Evolutionary conservation across 2,329 filamentous ascomycete genomes (phyloP).

Genomic region (Aspergillus persii): DNA sequence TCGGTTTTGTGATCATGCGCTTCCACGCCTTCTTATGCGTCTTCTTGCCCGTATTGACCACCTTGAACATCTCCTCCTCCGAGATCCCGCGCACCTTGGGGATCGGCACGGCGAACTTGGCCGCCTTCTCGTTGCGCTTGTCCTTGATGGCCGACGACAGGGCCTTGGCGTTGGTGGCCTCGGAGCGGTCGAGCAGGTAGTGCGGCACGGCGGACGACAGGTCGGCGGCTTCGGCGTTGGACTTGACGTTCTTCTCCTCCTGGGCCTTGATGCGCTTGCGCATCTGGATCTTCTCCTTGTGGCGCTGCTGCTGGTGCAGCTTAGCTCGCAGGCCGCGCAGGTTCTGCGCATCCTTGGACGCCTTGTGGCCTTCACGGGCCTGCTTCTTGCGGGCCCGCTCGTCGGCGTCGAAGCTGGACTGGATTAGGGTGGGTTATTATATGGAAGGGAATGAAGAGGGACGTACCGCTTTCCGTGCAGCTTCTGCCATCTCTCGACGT

Average conservation of each 20-base stretch:
- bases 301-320: constrained; percentile 86
- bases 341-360: constrained; percentile 87
- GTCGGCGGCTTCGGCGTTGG: constrained; percentile 66
- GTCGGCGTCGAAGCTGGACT: constrained; percentile 70
- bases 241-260: constrained; percentile 95
- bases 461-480: constrained; percentile 52
- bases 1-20: constrained; percentile 70
- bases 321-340: constrained; percentile 89
- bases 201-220: constrained; percentile 79
- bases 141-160: constrained; percentile 89
- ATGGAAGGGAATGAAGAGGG: background rate
- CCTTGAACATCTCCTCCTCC: constrained; percentile 98
- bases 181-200: constrained; percentile 85
- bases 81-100: constrained; percentile 91
- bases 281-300: constrained; percentile 98
- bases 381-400: constrained; percentile 83
- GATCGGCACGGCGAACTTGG: constrained; percentile 85
- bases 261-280: constrained; percentile 90
- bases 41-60: constrained; percentile 95
- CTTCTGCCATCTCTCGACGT: constrained; percentile 77
- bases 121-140: constrained; percentile 89
- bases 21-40: constrained; percentile 75
- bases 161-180: constrained; percentile 68
- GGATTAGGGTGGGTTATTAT: constrained; percentile 20
- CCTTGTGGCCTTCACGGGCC: constrained; percentile 86